Percentiles rank a stretch among this genome's conserved stretches.
Evolutionary conservation across 164 flowering plant genomes (phyloP).

Genomic region (Annona squamosa): DNA sequence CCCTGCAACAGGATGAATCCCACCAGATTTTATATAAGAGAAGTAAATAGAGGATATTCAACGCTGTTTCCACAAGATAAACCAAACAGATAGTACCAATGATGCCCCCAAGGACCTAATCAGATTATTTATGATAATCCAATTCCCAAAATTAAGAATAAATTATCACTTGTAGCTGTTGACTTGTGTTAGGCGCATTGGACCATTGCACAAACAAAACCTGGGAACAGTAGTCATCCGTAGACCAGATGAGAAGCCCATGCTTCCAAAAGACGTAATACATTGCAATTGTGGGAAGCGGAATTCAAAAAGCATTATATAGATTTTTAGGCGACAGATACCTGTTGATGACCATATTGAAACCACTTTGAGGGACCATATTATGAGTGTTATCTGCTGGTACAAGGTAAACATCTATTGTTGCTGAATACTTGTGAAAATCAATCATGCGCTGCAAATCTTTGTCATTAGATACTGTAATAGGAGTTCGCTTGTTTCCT

Average conservation of each 20-base stretch:
- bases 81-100: not conserved
- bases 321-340: conserved; percentile 11
- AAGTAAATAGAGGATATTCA: not conserved
- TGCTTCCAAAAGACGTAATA: not conserved
- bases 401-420: conserved; percentile 51
- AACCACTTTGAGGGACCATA: conserved; percentile 9
- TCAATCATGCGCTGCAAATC: conserved; percentile 65
- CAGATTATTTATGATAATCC: not conserved
- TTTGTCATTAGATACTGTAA: conserved; percentile 49
- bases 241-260: not conserved
- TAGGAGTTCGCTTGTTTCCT: conserved; percentile 56
- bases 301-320: not conserved
- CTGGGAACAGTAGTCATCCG: not conserved
- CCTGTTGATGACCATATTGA: conserved; percentile 32
- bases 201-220: not conserved
- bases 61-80: not conserved
- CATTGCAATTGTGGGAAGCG: not conserved
- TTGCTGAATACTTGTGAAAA: conserved; percentile 44
- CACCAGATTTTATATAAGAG: not conserved
- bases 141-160: not conserved
- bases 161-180: not conserved
- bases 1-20: conserved; percentile 30
- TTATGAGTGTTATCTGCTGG: conserved; percentile 36
- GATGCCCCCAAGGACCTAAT: not conserved
- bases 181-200: not conserved